phyloP scores from a whole-genome alignment of 73 alveolate species.

The Blepharisma japonicum region DNA sequence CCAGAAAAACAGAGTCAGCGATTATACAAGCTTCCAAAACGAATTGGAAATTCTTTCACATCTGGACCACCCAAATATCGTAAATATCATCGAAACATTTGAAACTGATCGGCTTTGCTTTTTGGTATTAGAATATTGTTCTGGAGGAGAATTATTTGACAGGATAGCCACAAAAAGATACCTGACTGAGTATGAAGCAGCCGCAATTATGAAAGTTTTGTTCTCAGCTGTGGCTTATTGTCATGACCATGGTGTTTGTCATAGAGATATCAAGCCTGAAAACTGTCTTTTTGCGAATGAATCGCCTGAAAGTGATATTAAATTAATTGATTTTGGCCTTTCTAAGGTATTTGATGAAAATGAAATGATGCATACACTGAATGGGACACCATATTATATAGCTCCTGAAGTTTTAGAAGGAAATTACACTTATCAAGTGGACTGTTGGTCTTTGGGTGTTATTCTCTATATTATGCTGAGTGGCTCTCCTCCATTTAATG shows the following conservation, averaged over 20 bases:
- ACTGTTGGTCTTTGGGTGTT: slow-evolving; percentile 89
- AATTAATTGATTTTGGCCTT: slow-evolving; percentile 86
- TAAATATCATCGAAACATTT: slow-evolving; percentile 46
- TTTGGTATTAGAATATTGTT: slow-evolving; percentile 41
- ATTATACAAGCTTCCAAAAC: slow-evolving; percentile 45
- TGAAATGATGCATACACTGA: slow-evolving; percentile 46
- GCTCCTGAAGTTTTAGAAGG: slow-evolving; percentile 87
- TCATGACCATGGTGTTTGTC: slow-evolving; percentile 74
- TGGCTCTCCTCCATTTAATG: slow-evolving; percentile 86
- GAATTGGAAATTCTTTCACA: slow-evolving; percentile 39
- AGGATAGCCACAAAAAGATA: slow-evolving; percentile 35
- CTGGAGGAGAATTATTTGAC: slow-evolving; percentile 63
- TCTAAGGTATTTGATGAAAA: slow-evolving; percentile 36
- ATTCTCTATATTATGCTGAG: slow-evolving; percentile 71
- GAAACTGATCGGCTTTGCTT: slow-evolving; percentile 52
- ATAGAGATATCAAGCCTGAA: slow-evolving; percentile 38
- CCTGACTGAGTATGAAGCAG: slow-evolving; percentile 59
- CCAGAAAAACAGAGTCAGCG: slow-evolving; percentile 44
- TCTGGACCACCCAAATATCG: slow-evolving; percentile 58
- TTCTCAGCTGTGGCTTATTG: slow-evolving; percentile 78
- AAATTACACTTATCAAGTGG: slow-evolving; percentile 73
- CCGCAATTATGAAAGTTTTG: slow-evolving; percentile 58
- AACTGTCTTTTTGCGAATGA: slow-evolving; percentile 53
- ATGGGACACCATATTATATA: slow-evolving; percentile 84
- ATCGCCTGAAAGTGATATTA: slow-evolving; percentile 60